Percentiles rank a stretch among this genome's conserved stretches.
phyloP scores from a whole-genome alignment of 768 basidiomycete species.

The Zangia roseola region DNA sequence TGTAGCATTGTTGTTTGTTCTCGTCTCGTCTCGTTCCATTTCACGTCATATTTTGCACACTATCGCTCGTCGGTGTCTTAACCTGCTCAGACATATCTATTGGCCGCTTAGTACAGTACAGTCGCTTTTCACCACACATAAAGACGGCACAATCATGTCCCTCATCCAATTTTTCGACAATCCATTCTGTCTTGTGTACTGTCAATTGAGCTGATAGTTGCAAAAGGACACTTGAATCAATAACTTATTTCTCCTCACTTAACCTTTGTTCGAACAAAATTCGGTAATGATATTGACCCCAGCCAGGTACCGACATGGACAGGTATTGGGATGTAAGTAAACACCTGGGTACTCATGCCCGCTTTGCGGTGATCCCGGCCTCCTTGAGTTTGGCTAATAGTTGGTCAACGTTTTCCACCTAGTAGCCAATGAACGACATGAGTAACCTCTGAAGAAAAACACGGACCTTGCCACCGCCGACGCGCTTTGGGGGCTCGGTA shows the following conservation, averaged over 20 bases:
- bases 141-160: conserved; percentile 12
- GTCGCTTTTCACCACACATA: conserved; percentile 5
- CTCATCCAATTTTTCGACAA: neutral
- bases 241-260: conserved; percentile 12
- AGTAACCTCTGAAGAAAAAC: neutral
- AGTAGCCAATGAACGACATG: conserved; percentile 1
- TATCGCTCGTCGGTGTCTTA: conserved; percentile 3
- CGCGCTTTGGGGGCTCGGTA: conserved; percentile 83
- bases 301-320: conserved; percentile 6
- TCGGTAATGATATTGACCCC: neutral
- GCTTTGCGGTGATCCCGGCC: conserved; percentile 54
- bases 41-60: conserved; percentile 9
- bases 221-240: conserved; percentile 16
- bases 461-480: conserved; percentile 85
- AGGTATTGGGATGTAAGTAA: neutral
- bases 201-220: conserved; percentile 3
- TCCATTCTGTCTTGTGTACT: conserved; percentile 16
- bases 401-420: conserved; percentile 86
- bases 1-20: conserved; percentile 29
- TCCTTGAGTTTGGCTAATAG: conserved; percentile 87
- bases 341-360: conserved; percentile 11
- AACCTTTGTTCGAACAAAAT: neutral
- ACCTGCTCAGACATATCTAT: conserved; percentile 27
- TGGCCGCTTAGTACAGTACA: conserved; percentile 17
- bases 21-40: conserved; percentile 6